phyloP scores from a whole-genome alignment of 176 grass and related monocot genomes.

The Themeda triandra region DNA sequence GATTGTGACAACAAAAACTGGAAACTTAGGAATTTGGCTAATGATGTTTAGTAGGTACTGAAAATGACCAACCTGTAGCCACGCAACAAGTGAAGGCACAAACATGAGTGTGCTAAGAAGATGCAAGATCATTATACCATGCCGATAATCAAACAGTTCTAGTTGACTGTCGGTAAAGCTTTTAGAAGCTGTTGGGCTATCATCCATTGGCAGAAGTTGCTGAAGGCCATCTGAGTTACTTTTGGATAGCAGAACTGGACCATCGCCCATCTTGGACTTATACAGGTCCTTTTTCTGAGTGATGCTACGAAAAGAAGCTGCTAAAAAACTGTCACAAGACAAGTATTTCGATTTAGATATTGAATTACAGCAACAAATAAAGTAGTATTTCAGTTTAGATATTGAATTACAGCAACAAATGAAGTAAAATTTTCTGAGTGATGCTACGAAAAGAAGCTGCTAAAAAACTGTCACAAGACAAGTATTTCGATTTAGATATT shows the following conservation, averaged over 20 bases:
- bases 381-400: no score
- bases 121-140: conserved; percentile 83
- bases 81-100: conserved; percentile 79
- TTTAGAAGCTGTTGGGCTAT: conserved; percentile 68
- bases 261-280: conserved; percentile 43
- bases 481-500: conserved; percentile 27
- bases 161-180: conserved; percentile 89
- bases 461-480: conserved; percentile 69
- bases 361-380: background rate
- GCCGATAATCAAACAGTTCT: conserved; percentile 73
- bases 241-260: conserved; percentile 45
- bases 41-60: background rate
- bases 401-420: no score
- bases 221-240: conserved; percentile 42
- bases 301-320: conserved; percentile 78
- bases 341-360: conserved; percentile 25
- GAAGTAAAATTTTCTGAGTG: conserved; percentile 39
- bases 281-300: conserved; percentile 62
- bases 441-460: conserved; percentile 81
- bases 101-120: conserved; percentile 87
- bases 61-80: conserved; percentile 74
- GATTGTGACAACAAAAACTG: background rate
- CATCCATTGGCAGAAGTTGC: conserved; percentile 70
- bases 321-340: conserved; percentile 72
- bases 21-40: conserved; percentile 7